Base-by-base conservation (phyloP, 2,329 filamentous ascomycete genomes). In the Phyllosticta capitalensis region DNA sequence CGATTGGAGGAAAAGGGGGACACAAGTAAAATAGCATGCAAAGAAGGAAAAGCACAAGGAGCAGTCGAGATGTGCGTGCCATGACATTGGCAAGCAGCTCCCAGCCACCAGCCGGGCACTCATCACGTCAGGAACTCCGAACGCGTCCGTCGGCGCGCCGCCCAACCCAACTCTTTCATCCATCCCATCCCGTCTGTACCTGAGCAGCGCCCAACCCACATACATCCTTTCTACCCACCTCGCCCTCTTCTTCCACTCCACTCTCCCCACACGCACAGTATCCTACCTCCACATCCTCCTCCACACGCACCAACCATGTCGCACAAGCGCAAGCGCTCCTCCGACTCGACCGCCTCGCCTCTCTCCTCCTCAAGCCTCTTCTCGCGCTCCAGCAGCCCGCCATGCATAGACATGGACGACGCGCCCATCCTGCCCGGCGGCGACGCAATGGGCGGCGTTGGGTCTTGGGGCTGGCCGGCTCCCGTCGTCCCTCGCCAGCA, bases 261-360 rank as follows among this genome's bases (percentile, higher is more conserved):
- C 19, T 52, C 49, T 12, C 45, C 24, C n/a, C 7, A 24, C 20
- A 9, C n/a, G n/a, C n/a, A n/a, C n/a, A n/a, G n/a, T n/a, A 20
- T 33, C n/a, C n/a, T 33, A 52, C 14, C 49, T 17, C 24, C 24
- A 3, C 7, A 3, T 26, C 24, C 24, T 7, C 7, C 24, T 26
- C 24, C 7, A 3, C 24, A 26, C 54, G n/a, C n/a, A n/a, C n/a
- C n/a, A n/a, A 66, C 9, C 19, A 84, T 84, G 81, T 73, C 75
- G 21, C 72, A 80, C 68, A 85, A 85, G 69, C 81, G 82, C 67
- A 85, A 84, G 68, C 79, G 81, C 80, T 45, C 38, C 33, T 64
- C 65, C 52, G 61, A 65, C 50, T 68, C 73, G 50, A 75, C 77
- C 63, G 76, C 79, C 17, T 74, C 67, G 14, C 63, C 78, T 19